These are phyloP conservation scores for Phytophthora nicotianae DNA, from an alignment of 352 stramenopile genomes.

Conservation along the genomic window DNA sequence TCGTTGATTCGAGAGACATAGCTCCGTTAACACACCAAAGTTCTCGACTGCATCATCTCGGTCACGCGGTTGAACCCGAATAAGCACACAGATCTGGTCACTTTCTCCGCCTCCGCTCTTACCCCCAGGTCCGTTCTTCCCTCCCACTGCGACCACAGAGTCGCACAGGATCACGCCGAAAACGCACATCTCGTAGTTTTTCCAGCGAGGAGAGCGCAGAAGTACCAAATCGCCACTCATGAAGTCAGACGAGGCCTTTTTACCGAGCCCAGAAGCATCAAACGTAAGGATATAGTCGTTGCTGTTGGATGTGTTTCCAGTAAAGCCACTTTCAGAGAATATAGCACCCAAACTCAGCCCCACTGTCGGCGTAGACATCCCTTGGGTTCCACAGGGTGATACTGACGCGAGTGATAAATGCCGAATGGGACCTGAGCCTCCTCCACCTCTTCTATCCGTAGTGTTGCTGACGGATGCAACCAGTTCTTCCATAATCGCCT, in stretches of 20 bases:
- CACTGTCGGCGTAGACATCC: constrained; percentile 23
- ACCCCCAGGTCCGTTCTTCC: constrained; percentile 13
- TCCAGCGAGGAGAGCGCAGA: constrained; percentile 65
- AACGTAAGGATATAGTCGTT: constrained; percentile 77
- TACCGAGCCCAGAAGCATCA: constrained; percentile 28
- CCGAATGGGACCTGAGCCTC: constrained; percentile 30
- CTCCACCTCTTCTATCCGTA: constrained; percentile 38
- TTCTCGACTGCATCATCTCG: constrained; percentile 30
- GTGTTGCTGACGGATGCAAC: constrained; percentile 59
- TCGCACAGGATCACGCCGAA: constrained; percentile 79
- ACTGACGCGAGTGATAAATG: constrained; percentile 55
- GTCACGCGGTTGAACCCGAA: constrained; percentile 43
- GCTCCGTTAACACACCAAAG: constrained; percentile 62
- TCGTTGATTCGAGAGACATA: constrained; percentile 73
- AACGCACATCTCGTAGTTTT: constrained; percentile 52
- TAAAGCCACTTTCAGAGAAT: constrained; percentile 78
- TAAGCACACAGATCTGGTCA: constrained; percentile 69
- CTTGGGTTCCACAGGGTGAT: constrained; percentile 51
- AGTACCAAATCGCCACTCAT: constrained; percentile 66
- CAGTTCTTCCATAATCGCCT: constrained; percentile 77
- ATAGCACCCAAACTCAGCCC: constrained; percentile 59
- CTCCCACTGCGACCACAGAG: constrained; percentile 60
- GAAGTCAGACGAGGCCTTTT: constrained; percentile 46
- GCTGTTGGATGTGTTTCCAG: constrained; percentile 37
- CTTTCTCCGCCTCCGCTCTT: constrained; percentile 23